Base-by-base conservation (phyloP, 805 yeast species). In the Candida ficus region DNA sequence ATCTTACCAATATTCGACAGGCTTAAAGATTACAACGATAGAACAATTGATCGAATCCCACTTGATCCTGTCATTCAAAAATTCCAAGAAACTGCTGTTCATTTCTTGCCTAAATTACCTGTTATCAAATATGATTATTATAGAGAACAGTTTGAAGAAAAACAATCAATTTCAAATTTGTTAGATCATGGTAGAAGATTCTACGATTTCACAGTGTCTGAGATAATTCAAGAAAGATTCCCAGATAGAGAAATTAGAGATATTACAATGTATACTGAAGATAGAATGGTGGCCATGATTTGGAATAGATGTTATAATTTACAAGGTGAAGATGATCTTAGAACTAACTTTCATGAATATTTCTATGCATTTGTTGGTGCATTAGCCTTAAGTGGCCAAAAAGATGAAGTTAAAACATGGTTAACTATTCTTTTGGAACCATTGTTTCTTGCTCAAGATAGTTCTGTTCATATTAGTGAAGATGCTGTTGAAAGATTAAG, bases 291-390 rank as follows among this genome's bases (percentile, higher is more conserved):
- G 13, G 25, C 37, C 4, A 21, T 29, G 2, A 37, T 35, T 2
- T 45, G 44, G 49, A 41, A 44, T 7, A 10, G 5, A 4, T 23
- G 33, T 1, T 45, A 43, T 29, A 30, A 25, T 2, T 16, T 39
- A 3, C 32, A 34, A 7, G 39, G 25, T n/a, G 31, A 32, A 11
- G 39, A 29, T 9, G 33, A 33, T 21, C n/a, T 28, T 13, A 40
- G 7, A 23, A 18, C 16, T 7, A 20, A 14, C 28, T 34, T 33
- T 13, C 42, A 39, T 29, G 34, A 39, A 17, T 38, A 42, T 16
- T 45, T 45, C 21, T 43, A 36, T 25, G 41, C 44, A 12, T 43
- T 39, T 19, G 14, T 45, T 21, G 48, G 48, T 7, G 41, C 37
- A 5, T 26, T 45, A 7, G 34, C 14, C 1, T 5, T 11, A 12